Conservation (phyloP, 139 green algal genomes). For the Chlorella sp. region DNA sequence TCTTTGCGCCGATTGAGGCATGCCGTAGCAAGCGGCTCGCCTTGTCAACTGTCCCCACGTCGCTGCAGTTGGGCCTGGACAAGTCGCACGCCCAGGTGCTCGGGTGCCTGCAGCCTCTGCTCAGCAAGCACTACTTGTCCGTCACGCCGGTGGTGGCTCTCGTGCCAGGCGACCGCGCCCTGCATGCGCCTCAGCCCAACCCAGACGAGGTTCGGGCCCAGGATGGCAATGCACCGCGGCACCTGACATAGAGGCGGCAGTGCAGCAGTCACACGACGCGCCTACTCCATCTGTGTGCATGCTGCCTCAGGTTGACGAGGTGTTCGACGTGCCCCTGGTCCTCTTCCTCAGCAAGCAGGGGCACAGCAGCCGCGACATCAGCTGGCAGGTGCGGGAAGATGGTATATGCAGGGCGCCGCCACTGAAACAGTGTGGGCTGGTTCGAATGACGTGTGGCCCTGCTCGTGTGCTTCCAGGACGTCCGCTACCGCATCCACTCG, state of each 20-base stretch:
- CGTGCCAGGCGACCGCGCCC: slow-evolving; percentile 1
- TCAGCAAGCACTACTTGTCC: slow-evolving; percentile 62
- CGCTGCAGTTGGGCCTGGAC: slow-evolving; percentile 13
- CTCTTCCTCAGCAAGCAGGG: not conserved
- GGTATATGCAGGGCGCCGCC: not conserved
- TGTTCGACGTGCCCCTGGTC: not conserved
- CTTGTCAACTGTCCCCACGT: too few species aligned
- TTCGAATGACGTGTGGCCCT: too few species aligned
- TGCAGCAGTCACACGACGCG: too few species aligned
- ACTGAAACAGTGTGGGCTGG: not conserved
- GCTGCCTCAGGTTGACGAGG: too few species aligned
- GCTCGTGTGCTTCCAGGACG: slow-evolving; percentile 3
- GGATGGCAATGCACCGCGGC: not conserved
- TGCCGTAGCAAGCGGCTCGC: too few species aligned
- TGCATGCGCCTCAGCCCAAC: slow-evolving; percentile 24
- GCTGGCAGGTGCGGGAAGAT: slow-evolving; percentile 31
- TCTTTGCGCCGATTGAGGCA: too few species aligned
- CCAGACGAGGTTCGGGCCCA: slow-evolving; percentile 38
- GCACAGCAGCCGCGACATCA: slow-evolving; percentile 23
- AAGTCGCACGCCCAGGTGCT: slow-evolving; percentile 27
- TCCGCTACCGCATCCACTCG: slow-evolving; percentile 34
- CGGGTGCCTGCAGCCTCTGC: slow-evolving; percentile 42
- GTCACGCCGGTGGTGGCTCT: slow-evolving; percentile 64
- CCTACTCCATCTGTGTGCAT: too few species aligned
- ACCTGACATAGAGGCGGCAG: too few species aligned